A percentile compares a stretch with the other conserved stretches of the same genome.
phyloP scores from a whole-genome alignment of 2,329 filamentous ascomycete genomes.

The Exophiala dermatitidis region DNA sequence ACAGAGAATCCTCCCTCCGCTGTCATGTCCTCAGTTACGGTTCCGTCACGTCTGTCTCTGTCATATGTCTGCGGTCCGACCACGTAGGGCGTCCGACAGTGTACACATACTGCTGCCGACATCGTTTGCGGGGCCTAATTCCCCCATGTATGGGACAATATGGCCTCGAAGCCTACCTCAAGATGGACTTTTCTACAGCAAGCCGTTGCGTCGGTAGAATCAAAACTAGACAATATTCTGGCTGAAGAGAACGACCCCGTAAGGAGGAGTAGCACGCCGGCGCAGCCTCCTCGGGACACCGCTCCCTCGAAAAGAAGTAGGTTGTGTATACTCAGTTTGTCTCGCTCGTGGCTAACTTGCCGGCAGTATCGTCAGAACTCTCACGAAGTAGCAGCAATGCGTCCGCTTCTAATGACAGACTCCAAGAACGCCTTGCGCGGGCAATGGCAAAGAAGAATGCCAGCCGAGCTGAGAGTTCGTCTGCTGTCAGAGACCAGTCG shows the following conservation, averaged over 20 bases:
- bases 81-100: background rate
- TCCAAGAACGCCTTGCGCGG: conserved; percentile 83
- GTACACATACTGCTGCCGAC: background rate
- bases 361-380: conserved; percentile 33
- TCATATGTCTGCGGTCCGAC: background rate
- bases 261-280: conserved; percentile 26
- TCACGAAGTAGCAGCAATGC: conserved; percentile 58
- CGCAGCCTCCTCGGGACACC: conserved; percentile 23
- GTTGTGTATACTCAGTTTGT: conserved; percentile 59
- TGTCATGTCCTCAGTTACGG: conserved; percentile 3
- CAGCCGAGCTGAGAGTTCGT: conserved; percentile 40
- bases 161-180: conserved; percentile 40
- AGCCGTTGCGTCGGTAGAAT: conserved; percentile 89
- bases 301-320: conserved; percentile 49
- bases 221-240: conserved; percentile 82
- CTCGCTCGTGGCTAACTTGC: conserved; percentile 12
- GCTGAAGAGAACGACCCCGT: conserved; percentile 61
- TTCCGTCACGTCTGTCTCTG: background rate
- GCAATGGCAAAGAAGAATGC: conserved; percentile 68
- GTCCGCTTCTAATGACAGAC: conserved; percentile 64
- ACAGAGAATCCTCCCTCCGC: background rate
- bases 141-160: conserved; percentile 2
- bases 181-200: conserved; percentile 81
- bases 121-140: background rate
- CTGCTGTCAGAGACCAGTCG: conserved; percentile 33